Base-by-base conservation (phyloP, 495 filamentous ascomycete genomes). In the Rhizodiscina lignyota region DNA sequence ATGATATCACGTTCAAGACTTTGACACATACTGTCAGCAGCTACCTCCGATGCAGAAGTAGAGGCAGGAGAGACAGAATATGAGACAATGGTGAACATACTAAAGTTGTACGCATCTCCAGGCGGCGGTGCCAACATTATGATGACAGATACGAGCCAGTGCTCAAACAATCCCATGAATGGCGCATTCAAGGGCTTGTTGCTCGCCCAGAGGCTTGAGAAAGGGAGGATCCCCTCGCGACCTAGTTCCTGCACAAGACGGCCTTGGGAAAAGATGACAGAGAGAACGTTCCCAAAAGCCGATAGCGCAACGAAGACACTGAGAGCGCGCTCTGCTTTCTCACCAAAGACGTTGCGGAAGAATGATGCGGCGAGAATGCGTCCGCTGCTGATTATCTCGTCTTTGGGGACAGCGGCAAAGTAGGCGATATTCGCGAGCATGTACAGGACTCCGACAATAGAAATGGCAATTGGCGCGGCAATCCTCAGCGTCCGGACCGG, bases 341-440 rank as follows among this genome's bases (percentile, higher is more conserved):
- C 52, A 8, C 76, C 74, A 40, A 79, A 76, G 32, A 81, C 65
- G 39, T 81, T 79, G 16, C 66, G 53, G 53, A 81, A 79, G 52
- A 83, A 70, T 1, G 64, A 44, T 0, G 70, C 74, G 2, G 74
- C 77, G 15, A 79, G 65, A 6, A 77, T 64, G 12, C 66, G 62
- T 16, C 67, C 68, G 0, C 70, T 70, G 3, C 56, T 56, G 5
- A 72, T 54, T 43, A 81, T 68, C 32, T 79, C 70, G 13, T 67
- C 61, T 40, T 70, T 72, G 16, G 72, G 63, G 4, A 80, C 72
- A 0, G 71, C 77, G 3, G 71, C 72, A 40, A 81, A 79, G 51
- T 80, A 82, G 37, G 77, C 75, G 32, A 82, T 68, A 53, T 82
- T 80, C 45, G 66, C 68, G 18, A 80, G 48, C 53, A 81, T 71